phyloP scores from a whole-genome alignment of 805 yeast genomes.

The Yarrowia divulgata region DNA sequence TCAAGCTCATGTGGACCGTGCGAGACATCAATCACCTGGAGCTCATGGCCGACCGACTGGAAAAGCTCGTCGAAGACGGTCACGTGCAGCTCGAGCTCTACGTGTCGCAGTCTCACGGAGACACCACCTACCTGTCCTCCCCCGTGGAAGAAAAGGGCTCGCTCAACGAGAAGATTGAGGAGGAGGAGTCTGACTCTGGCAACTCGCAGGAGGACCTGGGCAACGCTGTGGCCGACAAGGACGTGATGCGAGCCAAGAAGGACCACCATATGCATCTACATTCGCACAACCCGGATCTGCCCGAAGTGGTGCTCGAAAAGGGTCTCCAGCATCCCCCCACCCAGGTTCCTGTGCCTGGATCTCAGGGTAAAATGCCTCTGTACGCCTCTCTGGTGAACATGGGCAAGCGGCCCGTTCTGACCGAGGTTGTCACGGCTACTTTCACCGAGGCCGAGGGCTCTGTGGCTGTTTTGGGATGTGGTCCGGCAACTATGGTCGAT shows the following conservation, averaged over 20 bases:
- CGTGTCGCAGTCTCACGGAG: conserved; percentile 20
- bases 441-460: conserved; percentile 54
- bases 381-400: conserved; percentile 40
- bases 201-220: conserved; percentile 3
- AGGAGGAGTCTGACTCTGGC: conserved; percentile 8
- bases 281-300: conserved; percentile 3
- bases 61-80: conserved; percentile 48
- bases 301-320: conserved; percentile 7
- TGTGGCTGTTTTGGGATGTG: conserved; percentile 65
- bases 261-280: conserved; percentile 20
- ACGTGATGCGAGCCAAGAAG: conserved; percentile 16
- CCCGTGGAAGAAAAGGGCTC: conserved; percentile 2
- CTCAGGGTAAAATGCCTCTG: conserved; percentile 6
- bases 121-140: conserved; percentile 20
- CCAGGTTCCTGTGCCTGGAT: conserved; percentile 22
- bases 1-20: conserved; percentile 49
- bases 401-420: conserved; percentile 57
- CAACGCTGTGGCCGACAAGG: conserved; percentile 21
- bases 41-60: conserved; percentile 44
- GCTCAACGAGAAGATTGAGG: conserved; percentile 5
- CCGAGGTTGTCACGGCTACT: conserved; percentile 53
- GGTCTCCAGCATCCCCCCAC: neutral
- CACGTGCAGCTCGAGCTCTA: conserved; percentile 41
- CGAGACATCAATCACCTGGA: conserved; percentile 41
- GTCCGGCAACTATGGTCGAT: conserved; percentile 68